phyloP scores from a whole-genome alignment of 495 filamentous ascomycete genomes.

The Achaetomiella virescens region DNA sequence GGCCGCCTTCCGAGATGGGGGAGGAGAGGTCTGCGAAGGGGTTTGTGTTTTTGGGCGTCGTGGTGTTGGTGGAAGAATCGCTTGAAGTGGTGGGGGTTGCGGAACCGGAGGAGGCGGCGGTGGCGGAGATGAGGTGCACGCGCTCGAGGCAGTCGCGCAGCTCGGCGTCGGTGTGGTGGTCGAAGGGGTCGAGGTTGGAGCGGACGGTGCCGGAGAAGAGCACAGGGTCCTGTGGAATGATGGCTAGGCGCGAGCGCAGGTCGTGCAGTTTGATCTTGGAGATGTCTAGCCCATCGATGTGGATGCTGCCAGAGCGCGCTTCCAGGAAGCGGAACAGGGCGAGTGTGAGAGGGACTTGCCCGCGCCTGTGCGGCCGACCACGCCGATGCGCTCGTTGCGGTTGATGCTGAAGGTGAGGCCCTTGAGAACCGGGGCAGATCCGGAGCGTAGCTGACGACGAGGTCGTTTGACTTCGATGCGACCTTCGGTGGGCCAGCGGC shows the following conservation, averaged over 20 bases:
- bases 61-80: conserved; percentile 18
- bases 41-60: conserved; percentile 50
- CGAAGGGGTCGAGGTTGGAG: conserved; percentile 75
- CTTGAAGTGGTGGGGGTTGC: conserved; percentile 24
- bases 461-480: conserved; percentile 63
- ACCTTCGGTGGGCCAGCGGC: conserved; percentile 79
- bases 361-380: conserved; percentile 81
- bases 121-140: conserved; percentile 58
- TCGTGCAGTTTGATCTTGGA: conserved; percentile 68
- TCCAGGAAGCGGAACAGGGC: conserved; percentile 81
- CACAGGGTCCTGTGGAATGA: conserved; percentile 76
- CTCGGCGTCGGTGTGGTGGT: conserved; percentile 62
- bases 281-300: conserved; percentile 71
- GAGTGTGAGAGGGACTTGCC: conserved; percentile 78
- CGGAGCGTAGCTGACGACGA: conserved; percentile 69
- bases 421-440: conserved; percentile 73
- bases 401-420: conserved; percentile 65
- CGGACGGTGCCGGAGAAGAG: conserved; percentile 83
- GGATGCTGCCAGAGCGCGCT: conserved; percentile 61
- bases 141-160: conserved; percentile 69
- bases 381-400: conserved; percentile 68
- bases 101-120: conserved; percentile 20
- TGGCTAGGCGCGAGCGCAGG: conserved; percentile 67
- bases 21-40: conserved; percentile 55
- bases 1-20: conserved; percentile 66